Base-by-base conservation (phyloP, 2,329 filamentous ascomycete genomes). In the Phaeosphaeria sp. region DNA sequence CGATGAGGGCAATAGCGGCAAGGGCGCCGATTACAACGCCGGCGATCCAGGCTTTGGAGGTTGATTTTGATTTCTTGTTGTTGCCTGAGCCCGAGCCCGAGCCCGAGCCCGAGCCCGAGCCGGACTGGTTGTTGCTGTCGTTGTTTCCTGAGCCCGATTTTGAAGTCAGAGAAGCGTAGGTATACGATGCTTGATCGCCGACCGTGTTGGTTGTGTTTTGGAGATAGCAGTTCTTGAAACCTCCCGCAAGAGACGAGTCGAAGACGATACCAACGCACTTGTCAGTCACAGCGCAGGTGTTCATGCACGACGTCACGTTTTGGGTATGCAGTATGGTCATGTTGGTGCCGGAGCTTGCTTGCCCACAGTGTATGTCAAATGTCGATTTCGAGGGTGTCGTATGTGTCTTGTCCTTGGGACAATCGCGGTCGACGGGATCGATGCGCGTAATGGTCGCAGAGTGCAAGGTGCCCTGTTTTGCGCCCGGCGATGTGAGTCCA, bases 201-300 rank as follows among this genome's bases (percentile, higher is more conserved):
- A 69, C 58, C 1, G 68, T 61, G 11, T 49, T 60, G 3, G 69
- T 69, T 0, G 70, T 72, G 55, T 74, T 75, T 46, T 75, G 71
- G 0, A 76, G 60, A 27, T 74, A 73, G 64, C 72, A 75, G 55
- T 76, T 76, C 9, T 69, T 54, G 56, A 62, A 76, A 0, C 73
- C 73, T 42, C 57, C 55, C 1, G 51, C 22, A 6, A 76, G 60
- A 0, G 43, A 62, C 0, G 68, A 67, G 46, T 72, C 69, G 52
- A 73, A 76, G 1, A 72, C 47, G 0, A 73, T 50, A 18, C 68
- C 72, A 1, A 69, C 58, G 46, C 73, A 76, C 2, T 55, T 62
- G 1, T 69, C 54, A 42, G 52, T 64, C 15, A 42, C 53, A 0
- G 72, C 68, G 50, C 73, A 76, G 1, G 66, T 60, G 21, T 76